Conservation (phyloP, 1,284 basidiomycete genomes). For the Ustilago cynodontis region DNA sequence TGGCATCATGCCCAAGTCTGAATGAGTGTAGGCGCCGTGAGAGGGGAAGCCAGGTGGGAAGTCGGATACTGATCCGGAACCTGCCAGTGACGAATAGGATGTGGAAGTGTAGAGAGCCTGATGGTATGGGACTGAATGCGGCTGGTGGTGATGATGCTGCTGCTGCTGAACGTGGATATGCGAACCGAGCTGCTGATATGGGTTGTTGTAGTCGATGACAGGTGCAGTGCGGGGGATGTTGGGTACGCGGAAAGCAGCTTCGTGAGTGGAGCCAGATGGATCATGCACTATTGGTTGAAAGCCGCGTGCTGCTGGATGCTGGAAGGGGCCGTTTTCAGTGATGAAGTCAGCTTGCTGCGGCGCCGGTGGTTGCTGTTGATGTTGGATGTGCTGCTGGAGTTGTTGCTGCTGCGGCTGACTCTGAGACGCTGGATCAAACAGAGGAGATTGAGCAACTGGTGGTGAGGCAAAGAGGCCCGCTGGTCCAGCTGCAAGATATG, state of each 20-base stretch:
- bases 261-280: constrained; percentile 19
- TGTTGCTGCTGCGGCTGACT: constrained; percentile 26
- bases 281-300: constrained; percentile 25
- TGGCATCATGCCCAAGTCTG: constrained; percentile 33
- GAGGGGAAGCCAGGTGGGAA: constrained; percentile 28
- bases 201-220: constrained; percentile 33
- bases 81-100: constrained; percentile 32
- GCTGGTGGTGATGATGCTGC: not conserved
- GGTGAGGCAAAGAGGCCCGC: constrained; percentile 30
- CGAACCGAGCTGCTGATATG: constrained; percentile 32
- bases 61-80: constrained; percentile 11
- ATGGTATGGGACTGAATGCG: constrained; percentile 22
- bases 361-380: constrained; percentile 18
- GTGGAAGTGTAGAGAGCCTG: constrained; percentile 32
- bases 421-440: constrained; percentile 30
- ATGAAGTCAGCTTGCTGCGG: constrained; percentile 17
- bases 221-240: constrained; percentile 24
- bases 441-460: constrained; percentile 8
- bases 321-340: constrained; percentile 21
- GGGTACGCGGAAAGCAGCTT: constrained; percentile 33
- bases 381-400: constrained; percentile 31
- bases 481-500: constrained; percentile 37
- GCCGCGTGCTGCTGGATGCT: constrained; percentile 22
- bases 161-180: constrained; percentile 28
- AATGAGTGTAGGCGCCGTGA: constrained; percentile 22